phyloP scores from a whole-genome alignment of 768 basidiomycete genomes.

The Mycena floridula region DNA sequence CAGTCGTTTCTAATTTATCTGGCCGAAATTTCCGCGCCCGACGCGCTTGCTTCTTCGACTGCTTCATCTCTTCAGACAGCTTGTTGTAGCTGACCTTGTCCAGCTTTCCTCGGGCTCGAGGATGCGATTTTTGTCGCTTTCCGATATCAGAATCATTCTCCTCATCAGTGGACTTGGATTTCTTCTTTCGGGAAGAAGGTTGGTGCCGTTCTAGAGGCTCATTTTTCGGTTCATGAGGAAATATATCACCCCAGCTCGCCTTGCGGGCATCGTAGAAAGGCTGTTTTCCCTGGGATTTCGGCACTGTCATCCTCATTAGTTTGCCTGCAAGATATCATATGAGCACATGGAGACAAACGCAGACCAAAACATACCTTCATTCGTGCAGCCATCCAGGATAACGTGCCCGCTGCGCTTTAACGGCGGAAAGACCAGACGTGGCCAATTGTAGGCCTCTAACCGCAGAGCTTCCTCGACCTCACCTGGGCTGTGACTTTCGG shows the following conservation, averaged over 20 bases:
- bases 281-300: constrained; percentile 94
- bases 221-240: constrained; percentile 87
- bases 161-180: constrained; percentile 18
- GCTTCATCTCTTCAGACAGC: constrained; percentile 33
- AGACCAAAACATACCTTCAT: constrained; percentile 52
- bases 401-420: constrained; percentile 89
- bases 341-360: not conserved
- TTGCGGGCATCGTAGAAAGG: constrained; percentile 93
- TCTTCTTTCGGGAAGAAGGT: constrained; percentile 24
- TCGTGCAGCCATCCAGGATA: constrained; percentile 82
- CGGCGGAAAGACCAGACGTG: constrained; percentile 88
- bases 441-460: constrained; percentile 81
- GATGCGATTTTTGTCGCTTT: constrained; percentile 37
- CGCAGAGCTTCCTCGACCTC: constrained; percentile 52
- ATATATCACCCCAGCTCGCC: constrained; percentile 89
- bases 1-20: not conserved
- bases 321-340: constrained; percentile 54
- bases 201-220: constrained; percentile 58
- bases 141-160: constrained; percentile 48
- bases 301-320: constrained; percentile 87
- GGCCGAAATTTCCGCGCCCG: no score
- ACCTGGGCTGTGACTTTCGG: constrained; percentile 12
- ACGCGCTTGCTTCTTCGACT: constrained; percentile 28
- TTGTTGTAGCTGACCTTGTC: constrained; percentile 28
- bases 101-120: constrained; percentile 21